Evolutionary conservation across 192 early-diverging fungal genomes (phyloP).

Genomic region (Chytriomyces sp.): DNA sequence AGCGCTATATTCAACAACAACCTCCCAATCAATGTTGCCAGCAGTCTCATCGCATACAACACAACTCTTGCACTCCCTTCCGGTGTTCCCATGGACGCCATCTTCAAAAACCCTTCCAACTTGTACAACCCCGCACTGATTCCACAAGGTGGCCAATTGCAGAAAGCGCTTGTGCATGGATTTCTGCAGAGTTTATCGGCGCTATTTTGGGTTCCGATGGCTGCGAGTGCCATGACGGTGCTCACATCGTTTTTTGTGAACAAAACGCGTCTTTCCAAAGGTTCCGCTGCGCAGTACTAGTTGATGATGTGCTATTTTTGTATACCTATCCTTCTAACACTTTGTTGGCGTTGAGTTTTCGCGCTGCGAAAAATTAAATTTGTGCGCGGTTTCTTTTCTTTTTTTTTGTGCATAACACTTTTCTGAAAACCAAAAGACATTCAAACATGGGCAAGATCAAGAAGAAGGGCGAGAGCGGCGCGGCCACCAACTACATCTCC

Average conservation of each 20-base stretch:
- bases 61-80: background rate
- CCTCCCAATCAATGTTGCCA: constrained; percentile 49
- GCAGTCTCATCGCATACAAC: background rate
- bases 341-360: too few relatives aligned
- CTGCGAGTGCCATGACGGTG: too few relatives aligned
- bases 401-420: background rate
- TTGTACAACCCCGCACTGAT: background rate
- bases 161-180: constrained; percentile 29
- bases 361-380: too few relatives aligned
- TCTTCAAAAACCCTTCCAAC: constrained; percentile 5
- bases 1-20: constrained; percentile 65
- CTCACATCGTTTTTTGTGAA: too few relatives aligned
- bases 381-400: background rate
- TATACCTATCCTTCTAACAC: too few relatives aligned
- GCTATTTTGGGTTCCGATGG: constrained; percentile 28
- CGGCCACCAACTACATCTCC: constrained; percentile 88
- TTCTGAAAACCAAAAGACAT: background rate
- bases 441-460: constrained; percentile 63
- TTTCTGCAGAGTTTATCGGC: constrained; percentile 29
- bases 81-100: too few relatives aligned
- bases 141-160: background rate
- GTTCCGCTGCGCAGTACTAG: too few relatives aligned
- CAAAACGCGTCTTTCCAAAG: too few relatives aligned
- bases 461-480: constrained; percentile 89
- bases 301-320: too few relatives aligned